Percentiles rank a stretch among this genome's conserved stretches.
Conservation (phyloP, 805 yeast species). For the Candida verbasci region DNA sequence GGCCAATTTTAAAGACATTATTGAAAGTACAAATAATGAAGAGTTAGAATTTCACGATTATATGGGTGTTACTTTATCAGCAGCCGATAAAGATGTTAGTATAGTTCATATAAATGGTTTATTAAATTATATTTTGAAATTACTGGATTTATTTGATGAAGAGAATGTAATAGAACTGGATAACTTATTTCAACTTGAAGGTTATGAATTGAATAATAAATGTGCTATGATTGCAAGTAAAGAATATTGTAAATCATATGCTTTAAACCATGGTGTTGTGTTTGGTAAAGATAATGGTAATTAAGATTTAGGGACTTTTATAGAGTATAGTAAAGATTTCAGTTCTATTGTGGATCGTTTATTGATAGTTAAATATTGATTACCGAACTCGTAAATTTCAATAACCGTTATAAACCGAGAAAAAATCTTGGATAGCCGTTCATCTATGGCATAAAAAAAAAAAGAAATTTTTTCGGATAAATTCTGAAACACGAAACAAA, state of each 20-base stretch:
- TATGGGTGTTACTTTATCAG: conserved; percentile 31
- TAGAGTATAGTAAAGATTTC: background rate
- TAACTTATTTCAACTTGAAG: conserved; percentile 5
- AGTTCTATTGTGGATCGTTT: no score
- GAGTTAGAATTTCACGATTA: conserved; percentile 17
- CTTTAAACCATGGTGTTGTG: conserved; percentile 1
- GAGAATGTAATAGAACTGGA: conserved; percentile 2
- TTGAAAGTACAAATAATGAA: conserved; percentile 10
- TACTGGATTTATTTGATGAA: conserved; percentile 7
- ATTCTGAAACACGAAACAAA: no score
- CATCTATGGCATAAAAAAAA: no score
- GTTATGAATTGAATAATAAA: conserved; percentile 19
- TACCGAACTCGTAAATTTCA: no score
- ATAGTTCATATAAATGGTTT: conserved; percentile 31
- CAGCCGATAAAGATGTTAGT: conserved; percentile 34
- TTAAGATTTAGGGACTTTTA: no score
- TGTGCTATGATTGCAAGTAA: conserved; percentile 27
- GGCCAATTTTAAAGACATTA: conserved; percentile 10
- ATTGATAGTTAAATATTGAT: no score
- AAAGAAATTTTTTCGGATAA: no score
- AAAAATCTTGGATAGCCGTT: no score
- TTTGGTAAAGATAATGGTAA: background rate
- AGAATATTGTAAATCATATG: conserved; percentile 24
- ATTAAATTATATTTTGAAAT: conserved; percentile 13
- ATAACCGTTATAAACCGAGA: no score